Percentiles rank a stretch among this genome's conserved stretches.
Evolutionary conservation across 169 alveolate genomes (phyloP).

Genomic region (Plasmodium vinckei): DNA sequence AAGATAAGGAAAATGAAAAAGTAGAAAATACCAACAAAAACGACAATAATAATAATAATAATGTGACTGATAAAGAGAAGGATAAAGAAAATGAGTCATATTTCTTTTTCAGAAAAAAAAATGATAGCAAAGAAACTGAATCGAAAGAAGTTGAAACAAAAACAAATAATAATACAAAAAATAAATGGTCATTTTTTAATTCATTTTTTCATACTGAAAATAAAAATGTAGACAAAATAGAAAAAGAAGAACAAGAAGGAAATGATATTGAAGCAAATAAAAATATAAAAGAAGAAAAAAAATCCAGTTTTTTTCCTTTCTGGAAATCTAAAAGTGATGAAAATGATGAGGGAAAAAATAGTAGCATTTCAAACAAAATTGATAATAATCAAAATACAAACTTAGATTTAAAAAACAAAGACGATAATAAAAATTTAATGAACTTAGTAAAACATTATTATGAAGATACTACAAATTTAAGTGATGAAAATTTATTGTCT

Average conservation of each 20-base stretch:
- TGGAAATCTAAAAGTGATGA: not conserved
- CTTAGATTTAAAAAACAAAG: not conserved
- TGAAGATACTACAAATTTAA: conserved; percentile 5
- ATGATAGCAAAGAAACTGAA: no score
- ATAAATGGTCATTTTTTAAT: no score
- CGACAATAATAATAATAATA: no score
- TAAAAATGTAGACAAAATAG: not conserved
- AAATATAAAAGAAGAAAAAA: not conserved
- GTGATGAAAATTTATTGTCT: conserved; percentile 10
- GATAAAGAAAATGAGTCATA: no score
- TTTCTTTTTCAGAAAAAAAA: no score
- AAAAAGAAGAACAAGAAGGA: not conserved
- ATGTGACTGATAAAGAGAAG: no score
- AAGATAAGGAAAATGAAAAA: not conserved
- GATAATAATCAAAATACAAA: not conserved
- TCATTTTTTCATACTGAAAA: not conserved
- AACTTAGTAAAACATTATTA: conserved; percentile 12
- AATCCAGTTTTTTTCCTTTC: not conserved
- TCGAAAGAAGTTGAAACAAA: no score
- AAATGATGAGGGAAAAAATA: not conserved
- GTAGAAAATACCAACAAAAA: not conserved
- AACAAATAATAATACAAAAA: no score
- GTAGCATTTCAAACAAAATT: not conserved
- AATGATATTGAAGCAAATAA: not conserved
- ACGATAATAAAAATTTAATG: not conserved